Conservation (phyloP, 1,284 basidiomycete species). For the Xanthoconium separans region DNA sequence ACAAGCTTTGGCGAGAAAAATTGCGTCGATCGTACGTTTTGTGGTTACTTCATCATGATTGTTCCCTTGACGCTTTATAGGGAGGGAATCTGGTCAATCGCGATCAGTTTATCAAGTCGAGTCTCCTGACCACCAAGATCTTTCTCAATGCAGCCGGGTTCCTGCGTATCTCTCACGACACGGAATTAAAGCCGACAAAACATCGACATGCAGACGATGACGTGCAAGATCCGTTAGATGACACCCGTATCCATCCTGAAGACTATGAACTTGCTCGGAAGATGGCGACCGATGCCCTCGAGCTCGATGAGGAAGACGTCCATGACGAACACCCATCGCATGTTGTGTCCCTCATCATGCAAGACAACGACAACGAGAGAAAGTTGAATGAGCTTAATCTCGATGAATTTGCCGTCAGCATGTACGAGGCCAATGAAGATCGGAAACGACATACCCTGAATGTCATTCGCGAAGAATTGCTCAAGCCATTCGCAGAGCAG, state of each 20-base stretch:
- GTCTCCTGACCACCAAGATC: slow-evolving; percentile 81
- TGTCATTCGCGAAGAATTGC: slow-evolving; percentile 87
- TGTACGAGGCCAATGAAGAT: slow-evolving; percentile 80
- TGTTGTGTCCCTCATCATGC: slow-evolving; percentile 84
- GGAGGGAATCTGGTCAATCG: slow-evolving; percentile 85
- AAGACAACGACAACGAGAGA: slow-evolving; percentile 73
- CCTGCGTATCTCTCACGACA: slow-evolving; percentile 80
- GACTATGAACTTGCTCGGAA: slow-evolving; percentile 98
- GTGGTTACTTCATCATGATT: slow-evolving; percentile 1
- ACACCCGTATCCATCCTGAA: slow-evolving; percentile 96
- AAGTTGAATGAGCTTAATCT: slow-evolving; percentile 92
- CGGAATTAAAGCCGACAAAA: slow-evolving; percentile 58
- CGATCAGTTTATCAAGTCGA: slow-evolving; percentile 79
- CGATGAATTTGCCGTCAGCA: slow-evolving; percentile 94
- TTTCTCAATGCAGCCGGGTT: slow-evolving; percentile 92
- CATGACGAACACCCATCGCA: slow-evolving; percentile 89
- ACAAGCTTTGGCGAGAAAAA: slow-evolving; percentile 81
- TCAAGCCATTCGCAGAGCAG: slow-evolving; percentile 81
- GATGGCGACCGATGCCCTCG: slow-evolving; percentile 97
- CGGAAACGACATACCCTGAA: slow-evolving; percentile 88
- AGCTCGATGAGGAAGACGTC: slow-evolving; percentile 93
- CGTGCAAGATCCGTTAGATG: slow-evolving; percentile 88
- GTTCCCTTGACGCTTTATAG: slow-evolving; percentile 38
- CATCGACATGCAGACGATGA: slow-evolving; percentile 72
- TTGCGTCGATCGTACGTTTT: slow-evolving; percentile 62